Evolutionary conservation across 495 filamentous ascomycete genomes (phyloP).

Genomic region (Tuber melanosporum): DNA sequence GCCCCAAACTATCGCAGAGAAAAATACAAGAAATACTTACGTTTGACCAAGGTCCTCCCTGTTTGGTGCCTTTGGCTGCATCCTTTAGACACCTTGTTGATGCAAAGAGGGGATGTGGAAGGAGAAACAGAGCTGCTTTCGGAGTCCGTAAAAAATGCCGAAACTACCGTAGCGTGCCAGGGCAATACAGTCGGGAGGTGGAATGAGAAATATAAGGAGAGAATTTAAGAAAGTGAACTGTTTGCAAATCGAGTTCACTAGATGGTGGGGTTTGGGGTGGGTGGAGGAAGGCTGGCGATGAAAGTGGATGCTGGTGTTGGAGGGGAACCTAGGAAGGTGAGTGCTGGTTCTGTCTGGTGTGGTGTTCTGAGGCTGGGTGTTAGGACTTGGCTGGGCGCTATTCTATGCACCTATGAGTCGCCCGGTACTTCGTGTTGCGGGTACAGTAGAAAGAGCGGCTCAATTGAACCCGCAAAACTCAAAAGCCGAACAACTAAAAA

Average conservation of each 20-base stretch:
- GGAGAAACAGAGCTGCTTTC: slow-evolving; percentile 26
- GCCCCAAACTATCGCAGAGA: slow-evolving; percentile 10
- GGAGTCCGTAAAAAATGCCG: slow-evolving; percentile 14
- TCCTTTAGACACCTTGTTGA: slow-evolving; percentile 8
- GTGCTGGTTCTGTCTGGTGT: slow-evolving; percentile 26
- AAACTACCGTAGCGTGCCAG: slow-evolving; percentile 31
- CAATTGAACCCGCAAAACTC: slow-evolving; percentile 10
- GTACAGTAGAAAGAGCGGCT: slow-evolving; percentile 18
- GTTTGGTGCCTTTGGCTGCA: slow-evolving; percentile 50
- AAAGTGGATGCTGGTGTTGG: slow-evolving; percentile 31
- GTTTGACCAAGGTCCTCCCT: slow-evolving; percentile 79
- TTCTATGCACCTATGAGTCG: slow-evolving; percentile 17
- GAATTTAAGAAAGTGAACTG: slow-evolving; percentile 12
- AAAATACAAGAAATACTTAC: slow-evolving; percentile 50
- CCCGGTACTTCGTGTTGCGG: not conserved
- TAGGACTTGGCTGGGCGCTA: slow-evolving; percentile 22
- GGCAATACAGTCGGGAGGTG: slow-evolving; percentile 12
- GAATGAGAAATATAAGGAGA: not conserved
- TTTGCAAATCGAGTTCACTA: slow-evolving; percentile 14
- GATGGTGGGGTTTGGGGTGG: slow-evolving; percentile 15
- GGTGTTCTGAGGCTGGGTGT: slow-evolving; percentile 19
- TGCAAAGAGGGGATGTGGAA: slow-evolving; percentile 10
- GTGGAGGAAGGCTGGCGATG: slow-evolving; percentile 17
- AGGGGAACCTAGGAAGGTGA: slow-evolving; percentile 31
- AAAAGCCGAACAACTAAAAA: not conserved